Evolutionary conservation across 225 moss, liverwort and hornwort genomes (phyloP), one percentile per base, ranked within the genome.

Genomic region (Bryoerythrophyllum caledonicum): DNA sequence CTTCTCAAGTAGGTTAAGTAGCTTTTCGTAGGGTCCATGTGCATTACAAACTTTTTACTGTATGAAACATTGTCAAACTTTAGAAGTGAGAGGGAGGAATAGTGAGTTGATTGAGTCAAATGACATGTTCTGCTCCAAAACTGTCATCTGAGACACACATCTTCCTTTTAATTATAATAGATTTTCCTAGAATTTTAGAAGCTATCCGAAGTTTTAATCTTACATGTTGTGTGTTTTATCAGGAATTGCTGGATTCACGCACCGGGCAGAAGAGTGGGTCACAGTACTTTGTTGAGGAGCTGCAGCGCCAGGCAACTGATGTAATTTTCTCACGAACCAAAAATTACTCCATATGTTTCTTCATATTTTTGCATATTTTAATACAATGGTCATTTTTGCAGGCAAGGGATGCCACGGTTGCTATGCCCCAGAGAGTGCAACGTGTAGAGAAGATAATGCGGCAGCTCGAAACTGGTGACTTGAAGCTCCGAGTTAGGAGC

Each of bases 291-390:
- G 99, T 99, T 62, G 83, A 82, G 73, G 93, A 95, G 82, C 72
- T 99, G 58, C 99, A 95, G 79, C 91, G 95, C 17, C 99, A 99
- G 76, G 99, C 99, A 85, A 37, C 72, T 65, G 99, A 93, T 86
- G 99, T 99, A 88, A 7, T 38, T 80, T 64, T 43, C 60, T 68
- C 68, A 71, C 37, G 55, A 57, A 14, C 34, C 19, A 17, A 37
- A 37, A 6, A 37, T 37, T 5, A 7, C 37, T 37, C 37, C 5
- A 5, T 37, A 5, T 7, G 6, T 37, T 16, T 46, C 6, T 17
- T 24, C 4, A 14, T 7, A 2, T 2, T 28, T 49, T 67, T 17
- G 20, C 4, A 14, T 7, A 2, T 2, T 28, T 49, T 67, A 8
- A 13, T 8, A 17, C 8, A 71, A 20, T n/a, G 72, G 7, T 17